Base-by-base conservation (phyloP, 441 rosid genomes). In the Gossypium aridum region DNA sequence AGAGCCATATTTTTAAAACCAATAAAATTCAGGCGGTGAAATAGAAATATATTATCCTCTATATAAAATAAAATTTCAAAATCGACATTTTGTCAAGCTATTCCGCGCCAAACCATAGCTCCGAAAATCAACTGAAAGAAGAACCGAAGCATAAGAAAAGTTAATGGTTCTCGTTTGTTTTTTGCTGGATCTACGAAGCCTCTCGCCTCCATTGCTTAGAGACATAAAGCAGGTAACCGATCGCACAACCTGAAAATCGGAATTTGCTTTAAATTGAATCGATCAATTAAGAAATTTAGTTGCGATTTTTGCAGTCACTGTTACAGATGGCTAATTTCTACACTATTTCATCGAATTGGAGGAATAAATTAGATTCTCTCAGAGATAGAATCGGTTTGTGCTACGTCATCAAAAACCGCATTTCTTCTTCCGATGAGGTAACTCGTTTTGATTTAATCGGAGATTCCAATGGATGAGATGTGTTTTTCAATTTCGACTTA, bases 251-350 rank as follows among this genome's bases (percentile, higher is more conserved):
- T 37, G 45, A 1, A 53, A 2, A 31, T 70, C 17, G 34, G 55
- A 51, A 4, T 53, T 28, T 54, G 28, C 16, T 49, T 9, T 49
- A 68, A 68, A 49, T 26, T 10, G 49, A 28, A 26, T 17, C 49
- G 26, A 2, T 53, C 26, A 31, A 28, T 31, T 70, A n/a, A 28
- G 26, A 53, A 53, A 70, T 28, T 28, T 54, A 14, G 47, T 70
- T 54, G 47, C 62, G 72, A 74, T 64, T 70, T 74, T 75, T 66
- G 57, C 80, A 92, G 97, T 84, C 87, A 76, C 85, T 90, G 83
- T 72, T 94, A 75, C 91, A 83, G 68, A 90, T 92, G 37, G 91
- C 90, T 17, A 94, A 92, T 81, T 82, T 87, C 75, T 86, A 83
- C 79, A 90, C 89, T 0, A 37, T 92, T 73, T 89, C 93, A 2